These are phyloP conservation scores for Sherardia arvensis DNA, from an alignment of 257 asterid genomes.

Conservation along the genomic window DNA sequence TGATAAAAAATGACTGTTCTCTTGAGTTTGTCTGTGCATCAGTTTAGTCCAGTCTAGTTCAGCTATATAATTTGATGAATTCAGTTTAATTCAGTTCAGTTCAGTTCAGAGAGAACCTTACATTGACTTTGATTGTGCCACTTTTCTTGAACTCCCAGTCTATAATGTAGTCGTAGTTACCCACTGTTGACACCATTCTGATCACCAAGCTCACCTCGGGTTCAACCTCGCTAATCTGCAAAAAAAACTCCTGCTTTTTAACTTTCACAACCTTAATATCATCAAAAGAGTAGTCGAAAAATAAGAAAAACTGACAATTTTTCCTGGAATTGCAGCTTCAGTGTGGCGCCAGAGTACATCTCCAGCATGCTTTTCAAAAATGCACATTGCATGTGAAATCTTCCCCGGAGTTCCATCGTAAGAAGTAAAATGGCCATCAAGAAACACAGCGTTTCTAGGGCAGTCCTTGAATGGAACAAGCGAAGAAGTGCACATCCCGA, in stretches of 20 bases:
- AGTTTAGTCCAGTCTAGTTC: no score
- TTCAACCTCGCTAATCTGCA: background rate
- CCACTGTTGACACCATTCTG: conserved; percentile 64
- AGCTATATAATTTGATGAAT: no score
- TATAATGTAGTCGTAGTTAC: conserved; percentile 63
- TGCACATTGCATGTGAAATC: conserved; percentile 32
- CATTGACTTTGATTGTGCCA: conserved; percentile 30
- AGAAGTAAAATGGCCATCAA: conserved; percentile 40
- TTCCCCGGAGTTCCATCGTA: conserved; percentile 40
- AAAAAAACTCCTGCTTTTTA: no score
- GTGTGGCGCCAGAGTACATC: conserved; percentile 73
- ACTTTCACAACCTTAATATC: background rate
- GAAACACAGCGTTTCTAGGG: conserved; percentile 41
- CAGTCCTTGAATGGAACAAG: conserved; percentile 56
- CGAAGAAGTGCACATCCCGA: conserved; percentile 41
- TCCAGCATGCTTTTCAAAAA: conserved; percentile 56
- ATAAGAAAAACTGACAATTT: conserved; percentile 20
- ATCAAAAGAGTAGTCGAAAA: background rate
- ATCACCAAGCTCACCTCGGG: conserved; percentile 54
- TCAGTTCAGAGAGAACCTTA: conserved; percentile 4
- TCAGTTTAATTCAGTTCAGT: background rate
- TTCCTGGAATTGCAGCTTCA: conserved; percentile 32
- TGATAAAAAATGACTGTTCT: background rate
- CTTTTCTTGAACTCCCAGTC: conserved; percentile 73
- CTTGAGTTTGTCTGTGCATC: no score